phyloP scores from a whole-genome alignment of 2,329 filamentous ascomycete genomes.

The Talaromyces funiculosus region DNA sequence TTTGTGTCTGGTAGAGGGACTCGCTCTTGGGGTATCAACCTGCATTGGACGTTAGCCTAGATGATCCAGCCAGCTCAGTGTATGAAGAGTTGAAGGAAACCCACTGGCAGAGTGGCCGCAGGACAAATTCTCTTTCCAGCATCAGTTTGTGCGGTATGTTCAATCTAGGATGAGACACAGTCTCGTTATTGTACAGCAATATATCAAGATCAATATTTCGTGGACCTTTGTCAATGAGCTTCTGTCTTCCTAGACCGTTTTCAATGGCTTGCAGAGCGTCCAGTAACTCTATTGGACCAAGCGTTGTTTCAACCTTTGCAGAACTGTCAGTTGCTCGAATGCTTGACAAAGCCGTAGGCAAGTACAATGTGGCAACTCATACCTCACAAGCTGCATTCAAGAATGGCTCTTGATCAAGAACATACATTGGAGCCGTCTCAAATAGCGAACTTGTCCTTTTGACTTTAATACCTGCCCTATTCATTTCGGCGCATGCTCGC shows the following conservation, averaged over 20 bases:
- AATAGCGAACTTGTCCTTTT: slow-evolving; percentile 80
- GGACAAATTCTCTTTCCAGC: slow-evolving; percentile 85
- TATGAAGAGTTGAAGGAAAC: slow-evolving; percentile 7
- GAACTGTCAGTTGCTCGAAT: neutral
- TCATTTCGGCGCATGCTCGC: slow-evolving; percentile 72
- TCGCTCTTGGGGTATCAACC: slow-evolving; percentile 38
- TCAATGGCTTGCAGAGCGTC: slow-evolving; percentile 82
- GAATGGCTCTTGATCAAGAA: slow-evolving; percentile 80
- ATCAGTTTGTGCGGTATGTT: slow-evolving; percentile 79
- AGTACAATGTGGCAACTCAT: slow-evolving; percentile 28
- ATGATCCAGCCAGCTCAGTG: neutral
- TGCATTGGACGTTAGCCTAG: slow-evolving; percentile 18
- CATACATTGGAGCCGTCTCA: slow-evolving; percentile 96
- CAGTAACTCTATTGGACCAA: slow-evolving; percentile 70
- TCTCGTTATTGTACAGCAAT: slow-evolving; percentile 67
- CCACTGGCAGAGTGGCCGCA: slow-evolving; percentile 66
- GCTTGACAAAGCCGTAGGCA: neutral
- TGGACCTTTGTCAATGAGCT: slow-evolving; percentile 86
- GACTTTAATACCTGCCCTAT: slow-evolving; percentile 64
- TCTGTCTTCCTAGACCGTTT: slow-evolving; percentile 68
- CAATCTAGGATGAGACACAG: slow-evolving; percentile 65
- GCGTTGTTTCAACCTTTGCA: slow-evolving; percentile 71
- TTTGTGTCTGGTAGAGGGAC: slow-evolving; percentile 27
- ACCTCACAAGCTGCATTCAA: slow-evolving; percentile 92
- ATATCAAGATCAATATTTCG: slow-evolving; percentile 94